Evolutionary conservation across 2,329 filamentous ascomycete genomes (phyloP), one percentile per base, ranked within the genome.

Genomic region (Diaporthe nobilis): DNA sequence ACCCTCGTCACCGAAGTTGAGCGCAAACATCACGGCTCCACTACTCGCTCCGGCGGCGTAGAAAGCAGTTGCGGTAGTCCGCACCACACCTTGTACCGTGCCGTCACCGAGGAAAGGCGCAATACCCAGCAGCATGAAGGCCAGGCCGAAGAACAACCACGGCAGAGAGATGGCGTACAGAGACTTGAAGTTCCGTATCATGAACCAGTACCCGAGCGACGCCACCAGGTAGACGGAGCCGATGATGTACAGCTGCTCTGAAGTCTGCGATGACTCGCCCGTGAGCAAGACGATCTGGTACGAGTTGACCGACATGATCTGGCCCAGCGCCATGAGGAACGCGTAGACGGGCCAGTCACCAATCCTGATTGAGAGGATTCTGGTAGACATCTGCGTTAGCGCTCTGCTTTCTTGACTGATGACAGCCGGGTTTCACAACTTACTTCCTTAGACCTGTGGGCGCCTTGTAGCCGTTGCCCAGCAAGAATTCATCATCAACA

Each of bases 261-360:
- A 89, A 4, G 88, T 87, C 81, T 93, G 87, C 75, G 90, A 91
- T 25, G 91, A 85, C 79, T 91, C 88, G 34, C 92, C 92, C 0
- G 90, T 91, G 31, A 94, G 86, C 25, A 94, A 85, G 0, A 91
- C 92, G 80, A 93, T 91, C 80, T 93, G 92, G 82, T 93, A 93
- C 1, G 90, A 92, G 82, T 92, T 93, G 75, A 90, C 89, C 2
- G 91, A 90, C 68, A 93, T 89, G 77, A 93, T 90, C 79, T 93
- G 91, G 34, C 90, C 89, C 42, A 92, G 85, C 15, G 90, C 90
- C 42, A 93, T 87, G 72, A 93, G 85, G 77, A 93, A 86, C 10
- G 90, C 88, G 81, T 93, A 93, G 13, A 92, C 81, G 1, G 91
- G 91, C 91, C 91, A 93, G 79, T 92, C 90, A 34, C 89, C 89